phyloP scores from a whole-genome alignment of 345 rosid genomes.

The Camelina sativa region DNA sequence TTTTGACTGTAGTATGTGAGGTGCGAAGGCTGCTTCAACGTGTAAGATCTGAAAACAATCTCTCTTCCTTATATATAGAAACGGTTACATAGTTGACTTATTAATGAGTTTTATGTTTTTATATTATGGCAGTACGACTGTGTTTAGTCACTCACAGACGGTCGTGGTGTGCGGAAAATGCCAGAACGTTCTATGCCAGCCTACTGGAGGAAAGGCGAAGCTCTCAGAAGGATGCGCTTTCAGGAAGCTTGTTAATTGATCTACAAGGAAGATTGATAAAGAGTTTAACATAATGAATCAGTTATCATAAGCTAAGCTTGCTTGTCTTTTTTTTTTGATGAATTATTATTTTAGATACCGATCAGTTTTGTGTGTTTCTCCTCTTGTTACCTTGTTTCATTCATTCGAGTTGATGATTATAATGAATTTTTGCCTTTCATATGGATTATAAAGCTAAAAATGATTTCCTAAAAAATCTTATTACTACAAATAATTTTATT shows the following conservation, averaged over 20 bases:
- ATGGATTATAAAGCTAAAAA: no score
- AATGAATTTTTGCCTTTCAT: no score
- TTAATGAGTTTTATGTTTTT: not conserved
- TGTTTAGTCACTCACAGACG: slow-evolving; percentile 80
- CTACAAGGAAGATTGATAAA: slow-evolving; percentile 48
- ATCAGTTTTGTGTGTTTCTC: no score
- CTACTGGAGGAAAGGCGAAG: slow-evolving; percentile 71
- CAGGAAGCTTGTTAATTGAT: slow-evolving; percentile 42
- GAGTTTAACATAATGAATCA: no score
- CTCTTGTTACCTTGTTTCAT: no score
- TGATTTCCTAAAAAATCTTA: no score
- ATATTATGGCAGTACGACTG: slow-evolving; percentile 58
- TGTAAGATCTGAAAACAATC: slow-evolving; percentile 45
- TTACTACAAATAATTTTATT: no score
- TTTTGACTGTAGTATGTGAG: slow-evolving; percentile 64
- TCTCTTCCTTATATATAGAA: no score
- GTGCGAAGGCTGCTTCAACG: slow-evolving; percentile 79
- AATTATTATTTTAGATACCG: no score
- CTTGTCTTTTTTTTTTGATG: no score
- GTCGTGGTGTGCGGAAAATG: slow-evolving; percentile 77
- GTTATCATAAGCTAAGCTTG: no score
- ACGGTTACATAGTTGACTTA: not conserved
- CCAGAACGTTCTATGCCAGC: slow-evolving; percentile 76
- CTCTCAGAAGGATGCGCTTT: slow-evolving; percentile 79
- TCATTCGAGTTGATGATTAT: no score